Base-by-base conservation (phyloP, 805 yeast genomes). In the Yamadazyma akitaensis region DNA sequence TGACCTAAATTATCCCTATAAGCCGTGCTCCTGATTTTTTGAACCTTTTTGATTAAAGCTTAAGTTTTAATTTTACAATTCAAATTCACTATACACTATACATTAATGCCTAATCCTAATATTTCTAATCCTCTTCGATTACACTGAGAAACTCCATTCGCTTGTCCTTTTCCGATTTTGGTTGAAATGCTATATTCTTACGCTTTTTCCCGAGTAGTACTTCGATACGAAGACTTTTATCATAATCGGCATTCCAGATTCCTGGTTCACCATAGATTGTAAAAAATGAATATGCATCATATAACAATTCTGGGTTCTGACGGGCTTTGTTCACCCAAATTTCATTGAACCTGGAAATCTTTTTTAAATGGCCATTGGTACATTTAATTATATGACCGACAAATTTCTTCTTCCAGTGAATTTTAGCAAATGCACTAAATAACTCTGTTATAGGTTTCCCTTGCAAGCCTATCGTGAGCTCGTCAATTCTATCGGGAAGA, bases 301-400 rank as follows among this genome's bases (percentile, higher is more conserved):
- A 16, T 5, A 40, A 13, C 24, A 34, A 34, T 16, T 32, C 35
- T 32, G 26, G 41, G 30, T 13, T 17, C 10, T 12, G 17, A 9
- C 12, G 37, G 14, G 18, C 18, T 18, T 32, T n/a, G 8, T 39
- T 30, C 13, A 53, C 37, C 53, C 57, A 56, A 10, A 33, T 34
- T 11, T 43, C 44, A 30, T 51, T 49, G 32, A 41, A 56, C 16
- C 34, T 28, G 37, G 43, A 49, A 8, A 57, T 51, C n/a, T 36
- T 46, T 4, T 37, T 24, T 3, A 48, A 36, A 24, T 53, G 50
- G 13, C 56, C 58, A 40, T 49, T 45, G 1, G 60, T 50, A 14
- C 53, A 36, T 49, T 42, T 54, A 12, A 60, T 39, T 13, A 57
- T 50, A 43, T 57, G 60, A 14, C 54, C 47, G 17, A 55, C 50